Evolutionary conservation across 2,329 filamentous ascomycete genomes (phyloP), one percentile per base, ranked within the genome.

Genomic region (Verticillium alfalfae): DNA sequence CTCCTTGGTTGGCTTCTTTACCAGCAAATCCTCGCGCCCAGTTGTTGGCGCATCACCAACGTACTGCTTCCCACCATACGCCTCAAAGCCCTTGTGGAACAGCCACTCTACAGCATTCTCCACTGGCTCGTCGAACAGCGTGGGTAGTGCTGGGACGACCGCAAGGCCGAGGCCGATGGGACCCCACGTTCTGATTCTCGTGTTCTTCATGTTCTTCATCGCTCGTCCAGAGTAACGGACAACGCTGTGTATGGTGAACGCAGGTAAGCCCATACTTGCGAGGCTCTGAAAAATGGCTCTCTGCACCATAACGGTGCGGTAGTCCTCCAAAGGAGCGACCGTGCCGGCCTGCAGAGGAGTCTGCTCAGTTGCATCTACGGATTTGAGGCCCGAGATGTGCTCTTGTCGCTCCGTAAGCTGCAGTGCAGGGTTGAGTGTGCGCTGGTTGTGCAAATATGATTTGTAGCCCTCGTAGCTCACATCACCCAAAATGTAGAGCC

Each of bases 391-490:
- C 1, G 81, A 77, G 5, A 78, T 67, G 66, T 81, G 81, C 68
- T 82, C 77, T 68, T 83, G 78, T 15, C 74, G 76, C 8, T 77
- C 72, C 2, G 80, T 80, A 31, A 87, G 76, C 64, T 86, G 80
- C 13, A 88, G 72, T 10, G 88, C 81, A 0, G 92, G 92, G 67
- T 93, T 85, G 26, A 93, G 76, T 1, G 86, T 81, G 45, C 85
- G 84, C 75, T 95, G 91, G 72, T 99, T 98, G 61, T 90, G 86
- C 74, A 90, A 84, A 74, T 97, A 98, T 8, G 94, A 89, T 73
- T 97, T 97, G 81, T 97, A 98, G 6, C 95, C 94, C 75, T 99
- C 95, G 72, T 97, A 89, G 38, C 85, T 83, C 57, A 98, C 94
- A 71, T 99, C 95, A 57, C 95, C 94, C 15, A 93, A 76, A 26